A percentile compares a stretch with the other conserved stretches of the same genome.
These are phyloP conservation scores for Elongisporangium senticosum DNA, from an alignment of 352 stramenopile genomes.

Conservation along the genomic window DNA sequence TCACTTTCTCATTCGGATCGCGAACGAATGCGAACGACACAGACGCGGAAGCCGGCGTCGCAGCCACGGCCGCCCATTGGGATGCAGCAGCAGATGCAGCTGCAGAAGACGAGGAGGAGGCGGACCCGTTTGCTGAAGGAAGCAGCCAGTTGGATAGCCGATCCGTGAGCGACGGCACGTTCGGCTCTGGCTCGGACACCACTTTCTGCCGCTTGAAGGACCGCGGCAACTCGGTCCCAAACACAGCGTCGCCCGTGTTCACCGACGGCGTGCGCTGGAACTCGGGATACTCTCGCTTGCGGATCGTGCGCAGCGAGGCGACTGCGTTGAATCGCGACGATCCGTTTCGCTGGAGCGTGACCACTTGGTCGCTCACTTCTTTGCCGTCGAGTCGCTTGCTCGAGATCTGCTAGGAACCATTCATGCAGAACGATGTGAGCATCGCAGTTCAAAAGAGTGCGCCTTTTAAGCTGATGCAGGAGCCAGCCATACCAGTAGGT, in stretches of 20 bases:
- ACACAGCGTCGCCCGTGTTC: slow-evolving; percentile 12
- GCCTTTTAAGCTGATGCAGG: not conserved
- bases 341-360: slow-evolving; percentile 8
- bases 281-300: slow-evolving; percentile 30
- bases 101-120: slow-evolving; percentile 2
- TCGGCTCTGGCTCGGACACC: slow-evolving; percentile 20
- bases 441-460: not conserved
- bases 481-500: slow-evolving; percentile 4
- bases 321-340: slow-evolving; percentile 38
- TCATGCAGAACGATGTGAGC: not conserved
- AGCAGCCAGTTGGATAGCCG: slow-evolving; percentile 58
- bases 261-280: slow-evolving; percentile 14
- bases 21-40: not conserved
- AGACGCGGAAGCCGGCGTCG: not conserved
- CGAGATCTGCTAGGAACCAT: slow-evolving; percentile 5
- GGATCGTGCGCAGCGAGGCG: slow-evolving; percentile 25
- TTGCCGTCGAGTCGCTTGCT: slow-evolving; percentile 34
- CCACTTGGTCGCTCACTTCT: slow-evolving; percentile 27
- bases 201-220: slow-evolving; percentile 41
- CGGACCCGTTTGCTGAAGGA: slow-evolving; percentile 7
- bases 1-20: not conserved
- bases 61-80: not conserved
- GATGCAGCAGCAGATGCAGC: slow-evolving; percentile 2
- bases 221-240: slow-evolving; percentile 6
- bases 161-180: slow-evolving; percentile 38